phyloP scores from a whole-genome alignment of 1,284 basidiomycete genomes.

The Sporisorium graminicola region DNA sequence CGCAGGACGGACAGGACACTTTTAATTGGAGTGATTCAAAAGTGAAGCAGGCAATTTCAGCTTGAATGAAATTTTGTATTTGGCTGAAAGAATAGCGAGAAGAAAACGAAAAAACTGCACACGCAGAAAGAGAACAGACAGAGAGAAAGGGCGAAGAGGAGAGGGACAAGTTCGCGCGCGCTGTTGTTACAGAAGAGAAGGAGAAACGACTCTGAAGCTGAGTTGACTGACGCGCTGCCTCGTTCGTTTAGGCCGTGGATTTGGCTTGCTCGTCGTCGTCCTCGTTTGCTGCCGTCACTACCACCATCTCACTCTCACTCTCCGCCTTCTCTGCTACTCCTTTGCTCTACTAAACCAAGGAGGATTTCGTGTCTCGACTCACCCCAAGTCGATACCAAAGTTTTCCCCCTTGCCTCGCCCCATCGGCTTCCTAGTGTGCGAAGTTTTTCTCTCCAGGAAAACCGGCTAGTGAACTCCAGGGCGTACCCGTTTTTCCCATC shows the following conservation, averaged over 20 bases:
- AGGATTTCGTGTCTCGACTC: constrained; percentile 37
- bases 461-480: constrained; percentile 53
- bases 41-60: too few species aligned
- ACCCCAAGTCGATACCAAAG: constrained; percentile 22
- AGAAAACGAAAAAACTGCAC: constrained; percentile 11
- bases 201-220: background rate
- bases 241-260: too few species aligned
- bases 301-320: constrained; percentile 31
- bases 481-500: constrained; percentile 11
- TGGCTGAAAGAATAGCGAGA: constrained; percentile 1
- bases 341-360: constrained; percentile 17
- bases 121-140: constrained; percentile 5
- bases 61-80: background rate
- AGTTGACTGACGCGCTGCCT: constrained; percentile 10
- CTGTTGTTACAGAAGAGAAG: background rate
- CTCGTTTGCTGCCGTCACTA: constrained; percentile 16
- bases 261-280: constrained; percentile 6
- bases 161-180: background rate
- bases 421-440: constrained; percentile 52
- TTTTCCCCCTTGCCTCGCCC: constrained; percentile 47
- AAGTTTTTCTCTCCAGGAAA: constrained; percentile 28
- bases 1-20: background rate
- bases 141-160: background rate
- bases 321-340: constrained; percentile 50
- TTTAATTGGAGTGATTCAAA: too few species aligned